Percentiles rank a stretch among this genome's conserved stretches.
Conservation (phyloP, 2,329 filamentous ascomycete genomes). For the Ophiostoma sp. region DNA sequence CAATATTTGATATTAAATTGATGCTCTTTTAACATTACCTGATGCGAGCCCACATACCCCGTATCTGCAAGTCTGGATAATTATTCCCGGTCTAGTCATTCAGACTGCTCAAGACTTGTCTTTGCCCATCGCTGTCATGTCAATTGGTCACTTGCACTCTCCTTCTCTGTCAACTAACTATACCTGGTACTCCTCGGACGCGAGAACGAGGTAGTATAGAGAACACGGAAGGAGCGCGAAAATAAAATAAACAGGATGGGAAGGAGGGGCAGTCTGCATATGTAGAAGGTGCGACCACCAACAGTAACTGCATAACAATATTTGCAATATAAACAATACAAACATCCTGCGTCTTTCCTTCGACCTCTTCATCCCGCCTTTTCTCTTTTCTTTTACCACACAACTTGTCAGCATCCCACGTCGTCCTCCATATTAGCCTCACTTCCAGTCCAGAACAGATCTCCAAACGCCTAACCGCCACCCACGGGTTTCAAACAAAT, state of each 20-base stretch:
- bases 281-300: conserved; percentile 18
- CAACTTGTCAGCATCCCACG: background rate
- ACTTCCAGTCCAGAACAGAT: background rate
- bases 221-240: conserved; percentile 21
- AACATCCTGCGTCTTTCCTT: conserved; percentile 4
- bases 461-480: background rate
- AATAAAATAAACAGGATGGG: background rate
- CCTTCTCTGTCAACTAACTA: too few species aligned
- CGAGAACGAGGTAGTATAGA: background rate
- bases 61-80: background rate
- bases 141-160: conserved; percentile 11
- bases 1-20: background rate
- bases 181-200: too few species aligned
- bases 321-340: conserved; percentile 19
- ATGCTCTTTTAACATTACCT: background rate
- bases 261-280: conserved; percentile 11
- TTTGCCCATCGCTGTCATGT: background rate
- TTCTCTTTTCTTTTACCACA: background rate
- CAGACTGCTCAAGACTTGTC: background rate
- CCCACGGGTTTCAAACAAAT: background rate
- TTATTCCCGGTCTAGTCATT: background rate
- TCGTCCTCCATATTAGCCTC: background rate
- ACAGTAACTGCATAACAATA: conserved; percentile 5
- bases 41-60: background rate
- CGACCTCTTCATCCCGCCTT: background rate